Evolutionary conservation across 1,139 yeast genomes (phyloP), one percentile per base, ranked within the genome.

Genomic region (Candida sp.): DNA sequence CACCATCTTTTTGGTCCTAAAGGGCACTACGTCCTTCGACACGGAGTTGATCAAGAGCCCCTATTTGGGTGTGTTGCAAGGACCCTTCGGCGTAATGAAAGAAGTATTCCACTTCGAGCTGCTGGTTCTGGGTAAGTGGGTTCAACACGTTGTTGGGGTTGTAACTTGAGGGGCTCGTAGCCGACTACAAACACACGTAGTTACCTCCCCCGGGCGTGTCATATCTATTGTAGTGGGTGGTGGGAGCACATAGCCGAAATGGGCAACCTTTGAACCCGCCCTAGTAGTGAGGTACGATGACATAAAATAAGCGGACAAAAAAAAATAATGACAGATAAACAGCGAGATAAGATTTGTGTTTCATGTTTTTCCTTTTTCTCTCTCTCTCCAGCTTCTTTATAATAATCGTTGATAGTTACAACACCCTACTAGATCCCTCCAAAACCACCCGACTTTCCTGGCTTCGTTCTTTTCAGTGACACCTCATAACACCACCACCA

Each of bases 71-170:
- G 26, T 81, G 82, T 61, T 80, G 84, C 47, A 85, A 63, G 35
- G 86, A 73, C 0, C 85, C 88, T 61, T 86, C 91, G 5, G 82
- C 62, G 56, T 77, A 82, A 59, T 83, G 85, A 49, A 82, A 65
- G 56, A 70, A 81, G 62, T 78, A 84, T 54, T 81, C 82, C 43
- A 78, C 79, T 54, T 69, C 59, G 26, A 70, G 66, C 51, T 66
- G 66, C 34, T 75, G 77, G 25, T 70, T 70, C 7, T 64, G 69
- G 33, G 58, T 60, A 0, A 53, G 47, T 0, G 78, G 76, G 7
- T 62, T 69, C 53, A 81, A 66, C 28, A 70, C 58, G 8, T 68
- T 59, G 44, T 64, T 53, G 17, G 66, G 63, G 58, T 80, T 85
- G 56, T 77, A 78, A 17, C 17, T 17, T 17, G 17, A 17, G 17